These are phyloP conservation scores for Talaromyces sp. DNA, from an alignment of 2,329 filamentous ascomycete genomes.

Conservation along the genomic window DNA sequence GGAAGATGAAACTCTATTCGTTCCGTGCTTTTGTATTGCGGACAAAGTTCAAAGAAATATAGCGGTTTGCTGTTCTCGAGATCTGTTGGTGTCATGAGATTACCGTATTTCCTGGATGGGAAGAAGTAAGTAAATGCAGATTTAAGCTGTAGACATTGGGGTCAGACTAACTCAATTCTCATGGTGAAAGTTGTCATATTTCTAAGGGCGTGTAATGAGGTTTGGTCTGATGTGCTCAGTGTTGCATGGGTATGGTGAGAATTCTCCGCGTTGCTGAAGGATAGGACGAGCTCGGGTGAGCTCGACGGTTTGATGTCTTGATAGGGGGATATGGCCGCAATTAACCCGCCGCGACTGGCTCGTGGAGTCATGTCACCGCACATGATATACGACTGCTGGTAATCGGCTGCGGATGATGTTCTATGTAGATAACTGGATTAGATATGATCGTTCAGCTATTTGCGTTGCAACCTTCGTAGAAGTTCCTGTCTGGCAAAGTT, in stretches of 20 bases:
- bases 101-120: slow-evolving; percentile 1
- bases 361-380: slow-evolving; percentile 3
- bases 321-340: neutral
- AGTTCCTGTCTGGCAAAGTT: neutral
- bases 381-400: neutral
- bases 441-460: neutral
- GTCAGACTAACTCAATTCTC: slow-evolving; percentile 1
- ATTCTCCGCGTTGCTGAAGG: neutral
- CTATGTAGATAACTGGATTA: neutral
- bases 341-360: neutral
- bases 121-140: neutral
- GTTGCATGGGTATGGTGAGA: slow-evolving; percentile 1
- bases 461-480: too few species aligned
- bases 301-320: neutral
- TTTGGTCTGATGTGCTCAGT: neutral
- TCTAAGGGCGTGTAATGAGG: neutral
- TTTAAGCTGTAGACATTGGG: too few species aligned
- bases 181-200: neutral
- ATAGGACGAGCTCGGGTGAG: neutral
- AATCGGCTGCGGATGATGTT: too few species aligned
- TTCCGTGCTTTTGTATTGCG: neutral
- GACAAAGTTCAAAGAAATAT: neutral
- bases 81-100: neutral
- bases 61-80: neutral
- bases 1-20: neutral